Conservation (phyloP, 495 filamentous ascomycete species). For the Penicillium paradoxum region DNA sequence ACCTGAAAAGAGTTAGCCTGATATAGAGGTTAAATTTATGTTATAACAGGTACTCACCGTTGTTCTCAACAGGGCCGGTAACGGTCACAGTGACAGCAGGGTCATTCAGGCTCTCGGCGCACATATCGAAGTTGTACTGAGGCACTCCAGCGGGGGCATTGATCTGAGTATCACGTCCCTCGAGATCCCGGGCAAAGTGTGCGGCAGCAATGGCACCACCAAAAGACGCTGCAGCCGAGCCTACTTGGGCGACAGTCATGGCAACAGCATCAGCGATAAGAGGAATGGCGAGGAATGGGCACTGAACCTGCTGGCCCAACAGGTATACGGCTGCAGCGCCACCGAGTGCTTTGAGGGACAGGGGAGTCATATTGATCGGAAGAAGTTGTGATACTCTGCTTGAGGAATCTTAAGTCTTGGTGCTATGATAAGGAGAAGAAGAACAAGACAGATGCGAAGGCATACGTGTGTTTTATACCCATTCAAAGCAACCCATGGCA, state of each 20-base stretch:
- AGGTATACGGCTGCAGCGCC: not conserved
- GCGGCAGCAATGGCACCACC: not conserved
- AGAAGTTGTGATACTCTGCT: not conserved
- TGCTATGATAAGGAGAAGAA: too few relatives aligned
- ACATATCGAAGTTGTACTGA: conserved; percentile 4
- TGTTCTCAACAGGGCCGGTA: not conserved
- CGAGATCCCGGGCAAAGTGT: not conserved
- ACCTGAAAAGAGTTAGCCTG: not conserved
- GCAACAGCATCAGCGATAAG: not conserved
- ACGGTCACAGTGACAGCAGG: not conserved
- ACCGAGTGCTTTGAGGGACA: not conserved
- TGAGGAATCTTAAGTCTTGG: too few relatives aligned
- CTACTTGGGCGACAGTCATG: not conserved
- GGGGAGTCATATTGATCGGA: not conserved
- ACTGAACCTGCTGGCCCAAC: not conserved
- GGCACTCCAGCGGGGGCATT: not conserved
- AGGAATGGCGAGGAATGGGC: not conserved
- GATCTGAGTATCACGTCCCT: not conserved
- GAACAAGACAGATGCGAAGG: too few relatives aligned
- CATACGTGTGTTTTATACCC: too few relatives aligned
- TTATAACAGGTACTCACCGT: too few relatives aligned
- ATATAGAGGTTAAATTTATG: not conserved
- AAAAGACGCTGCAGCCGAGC: not conserved
- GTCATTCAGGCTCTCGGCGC: not conserved
- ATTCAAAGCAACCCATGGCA: too few relatives aligned